Evolutionary conservation across 1,284 basidiomycete species (phyloP), one percentile per base, ranked within the genome.

Genomic region (Porogramme epimiltina): DNA sequence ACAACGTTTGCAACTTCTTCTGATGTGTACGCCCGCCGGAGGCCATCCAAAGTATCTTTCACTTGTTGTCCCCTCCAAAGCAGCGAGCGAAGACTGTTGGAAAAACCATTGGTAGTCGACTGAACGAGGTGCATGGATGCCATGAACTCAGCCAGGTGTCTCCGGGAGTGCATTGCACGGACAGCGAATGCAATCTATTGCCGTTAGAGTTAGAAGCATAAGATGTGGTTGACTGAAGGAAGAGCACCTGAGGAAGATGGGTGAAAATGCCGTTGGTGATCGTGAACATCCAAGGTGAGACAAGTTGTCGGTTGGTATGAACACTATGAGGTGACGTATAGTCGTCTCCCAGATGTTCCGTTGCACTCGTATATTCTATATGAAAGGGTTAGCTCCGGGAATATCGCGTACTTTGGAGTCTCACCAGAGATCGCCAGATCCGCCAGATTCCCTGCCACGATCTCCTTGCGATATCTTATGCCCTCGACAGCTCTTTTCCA

Each of bases 181-280:
- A 90, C 69, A 6, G 84, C 80, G 63, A 89, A 90, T 2, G 85
- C 78, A 41, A 89, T 79, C 85, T 89, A 44, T n/a, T n/a, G n/a
- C n/a, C n/a, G n/a, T n/a, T n/a, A n/a, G n/a, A n/a, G n/a, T n/a
- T n/a, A n/a, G n/a, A n/a, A n/a, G n/a, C n/a, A n/a, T n/a, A n/a
- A n/a, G n/a, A n/a, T n/a, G n/a, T n/a, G n/a, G n/a, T n/a, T n/a
- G n/a, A n/a, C n/a, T n/a, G n/a, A n/a, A n/a, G n/a, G n/a, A n/a
- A n/a, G n/a, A n/a, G n/a, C n/a, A n/a, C n/a, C n/a, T n/a, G n/a
- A n/a, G n/a, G n/a, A n/a, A n/a, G n/a, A n/a, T n/a, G n/a, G n/a
- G n/a, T n/a, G n/a, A n/a, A n/a, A n/a, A n/a, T n/a, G n/a, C n/a
- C n/a, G n/a, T n/a, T n/a, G n/a, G n/a, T n/a, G n/a, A n/a, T n/a